Evolutionary conservation across 1,284 basidiomycete species (phyloP).

Genomic region (Irpex lacteus): DNA sequence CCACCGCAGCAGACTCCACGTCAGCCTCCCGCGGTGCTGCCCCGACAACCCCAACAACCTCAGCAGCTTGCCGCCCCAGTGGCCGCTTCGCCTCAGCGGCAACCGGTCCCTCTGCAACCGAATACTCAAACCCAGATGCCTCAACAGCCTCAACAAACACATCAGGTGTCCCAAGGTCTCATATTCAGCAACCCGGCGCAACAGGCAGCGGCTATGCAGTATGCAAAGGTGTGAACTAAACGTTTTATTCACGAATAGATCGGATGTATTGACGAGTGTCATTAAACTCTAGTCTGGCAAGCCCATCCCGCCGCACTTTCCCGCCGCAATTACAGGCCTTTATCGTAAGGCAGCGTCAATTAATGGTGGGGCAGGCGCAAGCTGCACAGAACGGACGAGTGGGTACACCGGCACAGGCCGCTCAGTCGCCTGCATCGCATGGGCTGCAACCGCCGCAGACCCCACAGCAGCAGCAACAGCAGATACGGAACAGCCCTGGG

Average conservation of each 20-base stretch:
- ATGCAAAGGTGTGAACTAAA: no score
- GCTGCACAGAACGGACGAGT: background rate
- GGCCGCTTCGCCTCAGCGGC: background rate
- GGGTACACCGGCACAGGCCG: background rate
- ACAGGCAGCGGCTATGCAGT: no score
- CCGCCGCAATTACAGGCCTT: background rate
- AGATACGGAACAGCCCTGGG: background rate
- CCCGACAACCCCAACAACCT: background rate
- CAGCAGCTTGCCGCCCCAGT: background rate
- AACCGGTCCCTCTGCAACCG: background rate
- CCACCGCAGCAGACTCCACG: constrained; percentile 1
- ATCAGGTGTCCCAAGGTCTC: background rate
- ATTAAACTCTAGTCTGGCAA: background rate
- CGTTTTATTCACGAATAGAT: no score
- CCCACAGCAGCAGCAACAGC: constrained; percentile 3
- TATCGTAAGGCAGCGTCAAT: background rate
- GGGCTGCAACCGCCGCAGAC: background rate
- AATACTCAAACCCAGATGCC: constrained; percentile 1
- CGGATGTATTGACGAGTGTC: background rate
- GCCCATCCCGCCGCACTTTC: background rate
- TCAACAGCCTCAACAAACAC: constrained; percentile 6
- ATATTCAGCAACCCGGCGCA: background rate
- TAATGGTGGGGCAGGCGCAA: constrained; percentile 1
- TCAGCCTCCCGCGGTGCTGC: constrained; percentile 6
- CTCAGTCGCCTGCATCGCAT: background rate